These are phyloP conservation scores for Pseudocercospora fijiensis DNA, from an alignment of 2,329 filamentous ascomycete species.

Conservation along the genomic window DNA sequence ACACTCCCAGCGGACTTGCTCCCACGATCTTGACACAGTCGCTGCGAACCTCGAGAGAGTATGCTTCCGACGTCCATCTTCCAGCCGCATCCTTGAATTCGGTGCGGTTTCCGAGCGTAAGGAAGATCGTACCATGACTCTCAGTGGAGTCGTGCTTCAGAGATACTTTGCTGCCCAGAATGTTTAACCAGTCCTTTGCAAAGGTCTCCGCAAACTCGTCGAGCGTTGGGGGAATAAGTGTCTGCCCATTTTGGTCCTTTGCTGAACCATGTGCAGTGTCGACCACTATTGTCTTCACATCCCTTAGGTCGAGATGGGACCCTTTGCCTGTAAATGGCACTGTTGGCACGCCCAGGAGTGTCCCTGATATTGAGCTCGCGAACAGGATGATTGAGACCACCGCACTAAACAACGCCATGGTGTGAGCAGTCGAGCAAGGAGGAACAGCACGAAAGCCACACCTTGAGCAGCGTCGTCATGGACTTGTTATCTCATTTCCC, in stretches of 20 bases:
- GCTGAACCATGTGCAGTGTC: conserved; percentile 44
- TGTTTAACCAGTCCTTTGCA: conserved; percentile 38
- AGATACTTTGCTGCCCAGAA: conserved; percentile 7
- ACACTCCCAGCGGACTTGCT: conserved; percentile 56
- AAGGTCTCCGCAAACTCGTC: conserved; percentile 52
- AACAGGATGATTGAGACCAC: not conserved
- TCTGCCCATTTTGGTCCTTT: conserved; percentile 50
- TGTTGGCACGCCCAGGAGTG: conserved; percentile 22
- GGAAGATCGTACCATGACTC: conserved; percentile 40
- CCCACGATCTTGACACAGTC: conserved; percentile 51
- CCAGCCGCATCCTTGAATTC: conserved; percentile 50
- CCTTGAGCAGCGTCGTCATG: not conserved
- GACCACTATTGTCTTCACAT: conserved; percentile 43
- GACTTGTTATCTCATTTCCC: not conserved
- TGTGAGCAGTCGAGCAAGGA: not conserved
- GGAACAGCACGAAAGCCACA: conserved; percentile 2
- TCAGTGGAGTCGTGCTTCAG: not conserved
- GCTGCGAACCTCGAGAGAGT: conserved; percentile 46
- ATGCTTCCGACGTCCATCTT: conserved; percentile 51
- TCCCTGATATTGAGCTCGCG: conserved; percentile 2
- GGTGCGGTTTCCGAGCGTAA: conserved; percentile 48
- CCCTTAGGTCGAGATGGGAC: conserved; percentile 4
- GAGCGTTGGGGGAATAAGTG: conserved; percentile 54
- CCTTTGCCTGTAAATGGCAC: conserved; percentile 17
- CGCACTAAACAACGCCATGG: not conserved